phyloP scores from a whole-genome alignment of 2,329 filamentous ascomycete genomes.

The Pseudocercospora pini-densiflorae region DNA sequence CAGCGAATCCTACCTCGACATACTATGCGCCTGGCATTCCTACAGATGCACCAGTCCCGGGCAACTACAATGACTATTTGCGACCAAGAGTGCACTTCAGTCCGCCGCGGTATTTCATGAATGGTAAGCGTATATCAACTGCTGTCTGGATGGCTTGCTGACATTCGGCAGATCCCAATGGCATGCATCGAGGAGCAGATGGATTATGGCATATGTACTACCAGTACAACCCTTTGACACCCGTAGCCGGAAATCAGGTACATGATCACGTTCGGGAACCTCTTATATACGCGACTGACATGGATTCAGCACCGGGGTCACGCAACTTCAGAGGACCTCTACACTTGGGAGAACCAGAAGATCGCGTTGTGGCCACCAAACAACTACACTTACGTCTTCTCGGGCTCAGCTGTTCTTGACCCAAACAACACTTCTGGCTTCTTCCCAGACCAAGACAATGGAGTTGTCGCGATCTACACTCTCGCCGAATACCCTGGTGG shows the following conservation, averaged over 20 bases:
- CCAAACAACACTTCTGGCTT: constrained; percentile 69
- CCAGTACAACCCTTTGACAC: constrained; percentile 60
- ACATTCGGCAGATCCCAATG: constrained; percentile 64
- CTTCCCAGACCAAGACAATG: constrained; percentile 64
- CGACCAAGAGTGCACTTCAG: constrained; percentile 63
- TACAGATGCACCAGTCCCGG: constrained; percentile 43
- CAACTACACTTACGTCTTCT: constrained; percentile 59
- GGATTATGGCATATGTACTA: constrained; percentile 69
- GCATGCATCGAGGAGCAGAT: constrained; percentile 62
- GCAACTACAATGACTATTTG: constrained; percentile 46
- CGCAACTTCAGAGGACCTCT: constrained; percentile 65
- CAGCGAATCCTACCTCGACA: constrained; percentile 25
- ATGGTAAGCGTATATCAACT: constrained; percentile 37
- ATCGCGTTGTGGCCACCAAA: constrained; percentile 65
- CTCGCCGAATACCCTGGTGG: constrained; percentile 43
- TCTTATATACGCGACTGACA: background rate
- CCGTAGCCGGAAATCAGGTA: constrained; percentile 43
- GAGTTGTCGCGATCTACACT: constrained; percentile 66
- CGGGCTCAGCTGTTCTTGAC: constrained; percentile 63
- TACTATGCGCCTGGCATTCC: constrained; percentile 37
- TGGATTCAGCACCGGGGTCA: constrained; percentile 66
- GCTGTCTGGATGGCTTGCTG: background rate
- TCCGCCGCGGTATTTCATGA: constrained; percentile 59
- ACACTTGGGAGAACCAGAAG: constrained; percentile 67
- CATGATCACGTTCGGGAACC: background rate